Evolutionary conservation across 2,329 filamentous ascomycete genomes (phyloP).

Genomic region (Colletotrichum destructivum): DNA sequence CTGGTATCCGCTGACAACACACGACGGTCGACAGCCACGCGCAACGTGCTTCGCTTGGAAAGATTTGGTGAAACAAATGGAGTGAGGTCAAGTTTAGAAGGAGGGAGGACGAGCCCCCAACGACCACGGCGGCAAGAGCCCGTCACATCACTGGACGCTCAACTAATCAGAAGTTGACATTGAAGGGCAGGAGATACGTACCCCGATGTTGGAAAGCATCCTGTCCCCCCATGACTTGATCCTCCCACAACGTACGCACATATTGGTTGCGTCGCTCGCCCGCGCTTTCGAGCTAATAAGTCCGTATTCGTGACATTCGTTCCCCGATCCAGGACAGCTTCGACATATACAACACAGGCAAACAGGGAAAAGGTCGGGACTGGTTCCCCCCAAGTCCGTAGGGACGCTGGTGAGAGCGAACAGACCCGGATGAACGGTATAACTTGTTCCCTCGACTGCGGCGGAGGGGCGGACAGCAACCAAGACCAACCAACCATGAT

Average conservation of each 20-base stretch:
- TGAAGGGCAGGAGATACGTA: conserved; percentile 3
- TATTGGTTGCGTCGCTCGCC: background rate
- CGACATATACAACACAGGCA: background rate
- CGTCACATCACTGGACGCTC: background rate
- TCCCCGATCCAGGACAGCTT: background rate
- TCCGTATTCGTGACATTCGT: background rate
- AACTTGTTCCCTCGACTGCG: conserved; percentile 14
- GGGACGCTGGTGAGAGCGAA: background rate
- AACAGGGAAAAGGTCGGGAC: background rate
- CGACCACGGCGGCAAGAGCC: conserved; percentile 32
- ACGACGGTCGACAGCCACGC: conserved; percentile 10
- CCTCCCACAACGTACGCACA: no score
- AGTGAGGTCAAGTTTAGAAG: conserved; percentile 26
- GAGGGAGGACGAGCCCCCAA: conserved; percentile 1
- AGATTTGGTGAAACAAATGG: conserved; percentile 4
- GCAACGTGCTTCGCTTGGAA: background rate
- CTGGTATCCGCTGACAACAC: conserved; percentile 11
- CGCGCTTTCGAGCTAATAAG: background rate
- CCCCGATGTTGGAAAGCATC: background rate
- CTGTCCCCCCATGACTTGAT: no score
- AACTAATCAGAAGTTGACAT: background rate
- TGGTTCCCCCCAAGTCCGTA: background rate
- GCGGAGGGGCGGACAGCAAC: conserved; percentile 13
- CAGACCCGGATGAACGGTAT: background rate
- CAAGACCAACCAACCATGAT: background rate